Base-by-base conservation (phyloP, 2,329 filamentous ascomycete genomes). In the Botrytis pseudocinerea region DNA sequence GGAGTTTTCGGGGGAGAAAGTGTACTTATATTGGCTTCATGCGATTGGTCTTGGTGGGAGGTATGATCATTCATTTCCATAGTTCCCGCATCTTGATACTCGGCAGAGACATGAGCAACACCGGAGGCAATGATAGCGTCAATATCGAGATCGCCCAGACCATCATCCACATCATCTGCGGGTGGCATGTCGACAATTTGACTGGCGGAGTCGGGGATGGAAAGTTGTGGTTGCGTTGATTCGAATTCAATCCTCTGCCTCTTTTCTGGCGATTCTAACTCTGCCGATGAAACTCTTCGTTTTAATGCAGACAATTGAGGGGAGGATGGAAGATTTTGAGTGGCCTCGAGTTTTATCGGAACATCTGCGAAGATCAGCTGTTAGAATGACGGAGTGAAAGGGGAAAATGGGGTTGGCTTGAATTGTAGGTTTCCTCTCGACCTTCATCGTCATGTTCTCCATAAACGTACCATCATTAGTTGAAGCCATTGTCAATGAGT, bases 181-280 rank as follows among this genome's bases (percentile, higher is more conserved):
- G 38, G 42, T 44, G 22, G 16, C 5, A 48, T n/a, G 25, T 18
- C 25, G 10, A 20, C 25, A 42, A 57, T 42, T 57, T 22, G 25
- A 57, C 32, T 16, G 8, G 48, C 28, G 22, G 48, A 22, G 9
- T 68, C 42, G 42, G 28, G 42, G 2, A 38, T 20, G 18, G 28
- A 22, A 70, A 42, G 22, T 40, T 38, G 64, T 46, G 57, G 22
- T 44, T 44, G 64, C 38, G 48, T 28, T n/a, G 63, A 48, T 46
- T 66, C 57, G 6, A 61, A 60, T 54, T 74, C 75, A 28, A 75
- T 60, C 28, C 72, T 73, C 60, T 75, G 74, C n/a, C 75, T 61
- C 72, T 76, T 76, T 25, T 71, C 73, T 38, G 72, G 44, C 1
- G 59, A 35, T 35, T 75, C 71, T 18, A 62, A 42, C 51, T 61